A percentile compares a stretch with the other conserved stretches of the same genome.
Evolutionary conservation across 2,329 filamentous ascomycete species (phyloP).

Genomic region (Chaetomiaceae sp.): DNA sequence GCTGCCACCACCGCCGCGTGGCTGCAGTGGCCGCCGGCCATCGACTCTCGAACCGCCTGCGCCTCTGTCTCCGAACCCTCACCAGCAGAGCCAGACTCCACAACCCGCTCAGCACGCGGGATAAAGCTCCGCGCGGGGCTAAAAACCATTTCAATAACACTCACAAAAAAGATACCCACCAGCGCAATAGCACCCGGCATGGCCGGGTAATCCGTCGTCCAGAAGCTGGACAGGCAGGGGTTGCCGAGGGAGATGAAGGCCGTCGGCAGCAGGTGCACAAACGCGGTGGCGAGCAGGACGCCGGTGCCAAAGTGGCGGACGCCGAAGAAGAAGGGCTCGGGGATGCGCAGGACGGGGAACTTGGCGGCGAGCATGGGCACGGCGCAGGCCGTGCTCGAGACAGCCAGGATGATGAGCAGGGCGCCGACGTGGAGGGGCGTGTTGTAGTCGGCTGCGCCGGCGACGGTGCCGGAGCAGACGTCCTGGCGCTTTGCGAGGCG

Average conservation of each 20-base stretch:
- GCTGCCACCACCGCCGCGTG: conserved; percentile 17
- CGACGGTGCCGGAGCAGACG: conserved; percentile 29
- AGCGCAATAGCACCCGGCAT: conserved; percentile 80
- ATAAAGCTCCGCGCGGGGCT: conserved; percentile 34
- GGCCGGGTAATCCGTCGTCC: conserved; percentile 71
- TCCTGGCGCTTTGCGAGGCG: conserved; percentile 17
- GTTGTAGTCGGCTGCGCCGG: conserved; percentile 44
- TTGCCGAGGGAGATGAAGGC: conserved; percentile 64
- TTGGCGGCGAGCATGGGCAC: conserved; percentile 53
- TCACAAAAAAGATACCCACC: conserved; percentile 72
- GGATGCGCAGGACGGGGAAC: conserved; percentile 51
- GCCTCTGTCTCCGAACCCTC: background rate
- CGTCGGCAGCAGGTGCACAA: conserved; percentile 70
- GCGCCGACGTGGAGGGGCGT: conserved; percentile 55
- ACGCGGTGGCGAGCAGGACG: conserved; percentile 78
- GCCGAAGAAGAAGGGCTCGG: conserved; percentile 50
- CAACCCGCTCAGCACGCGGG: conserved; percentile 2
- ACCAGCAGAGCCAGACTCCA: background rate
- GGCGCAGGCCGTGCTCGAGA: conserved; percentile 45
- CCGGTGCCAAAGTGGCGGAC: conserved; percentile 73
- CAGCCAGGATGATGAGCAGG: conserved; percentile 45
- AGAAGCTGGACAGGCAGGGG: conserved; percentile 71
- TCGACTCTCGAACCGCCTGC: background rate
- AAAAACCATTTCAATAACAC: conserved; percentile 60
- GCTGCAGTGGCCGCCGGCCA: conserved; percentile 16